Percentiles rank a stretch among this genome's conserved stretches.
phyloP scores from a whole-genome alignment of 2,329 filamentous ascomycete genomes.

The Botryotinia calthae region DNA sequence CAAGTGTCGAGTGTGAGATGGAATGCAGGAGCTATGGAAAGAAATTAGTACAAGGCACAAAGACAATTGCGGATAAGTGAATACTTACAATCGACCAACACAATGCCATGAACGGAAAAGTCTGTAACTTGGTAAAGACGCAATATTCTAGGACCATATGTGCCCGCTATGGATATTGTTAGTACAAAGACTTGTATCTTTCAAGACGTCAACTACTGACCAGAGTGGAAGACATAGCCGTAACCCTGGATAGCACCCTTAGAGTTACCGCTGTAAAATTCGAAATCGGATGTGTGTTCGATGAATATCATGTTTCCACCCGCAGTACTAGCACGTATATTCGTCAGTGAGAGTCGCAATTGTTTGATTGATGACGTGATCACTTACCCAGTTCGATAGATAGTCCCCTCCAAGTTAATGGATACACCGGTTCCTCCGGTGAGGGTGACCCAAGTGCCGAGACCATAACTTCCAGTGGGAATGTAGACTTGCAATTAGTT shows the following conservation, averaged over 20 bases:
- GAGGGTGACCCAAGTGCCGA: constrained; percentile 50
- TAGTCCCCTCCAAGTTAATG: constrained; percentile 51
- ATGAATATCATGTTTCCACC: constrained; percentile 54
- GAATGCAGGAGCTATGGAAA: constrained; percentile 28
- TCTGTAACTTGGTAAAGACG: constrained; percentile 26
- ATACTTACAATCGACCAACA: constrained; percentile 30
- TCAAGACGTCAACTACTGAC: constrained; percentile 27
- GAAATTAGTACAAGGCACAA: background rate
- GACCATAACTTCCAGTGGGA: constrained; percentile 45
- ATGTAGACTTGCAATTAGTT: constrained; percentile 25
- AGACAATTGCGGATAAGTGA: no score
- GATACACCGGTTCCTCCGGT: constrained; percentile 48
- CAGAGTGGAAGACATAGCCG: constrained; percentile 48
- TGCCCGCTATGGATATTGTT: constrained; percentile 12
- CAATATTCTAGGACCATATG: constrained; percentile 29
- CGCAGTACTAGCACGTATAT: constrained; percentile 28
- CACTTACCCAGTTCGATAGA: constrained; percentile 47
- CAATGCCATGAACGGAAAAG: constrained; percentile 33
- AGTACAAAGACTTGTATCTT: background rate
- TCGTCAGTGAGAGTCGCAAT: background rate
- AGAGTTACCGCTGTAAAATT: constrained; percentile 52
- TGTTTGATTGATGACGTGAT: background rate
- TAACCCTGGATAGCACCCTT: constrained; percentile 52
- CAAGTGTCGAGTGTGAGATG: constrained; percentile 52
- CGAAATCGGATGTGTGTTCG: constrained; percentile 50